A percentile compares a stretch with the other conserved stretches of the same genome.
Conservation (phyloP, 306 rosid genomes). For the Malus fusca region DNA sequence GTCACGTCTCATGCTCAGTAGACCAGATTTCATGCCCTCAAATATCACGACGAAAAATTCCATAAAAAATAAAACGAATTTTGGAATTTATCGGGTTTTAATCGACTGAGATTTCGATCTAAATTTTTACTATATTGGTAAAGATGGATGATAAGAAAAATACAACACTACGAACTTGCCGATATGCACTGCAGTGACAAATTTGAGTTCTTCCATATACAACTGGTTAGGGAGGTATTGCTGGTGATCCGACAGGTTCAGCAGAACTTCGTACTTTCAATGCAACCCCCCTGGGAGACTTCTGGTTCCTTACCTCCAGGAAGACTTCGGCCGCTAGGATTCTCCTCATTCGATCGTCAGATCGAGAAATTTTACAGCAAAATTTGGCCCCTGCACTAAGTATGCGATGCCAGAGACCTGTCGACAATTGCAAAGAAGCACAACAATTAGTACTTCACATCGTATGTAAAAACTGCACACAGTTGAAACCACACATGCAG, state of each 20-base stretch:
- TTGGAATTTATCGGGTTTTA: background rate
- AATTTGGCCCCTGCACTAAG: conserved; percentile 11
- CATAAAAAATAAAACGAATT: background rate
- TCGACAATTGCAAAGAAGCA: background rate
- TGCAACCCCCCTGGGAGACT: background rate
- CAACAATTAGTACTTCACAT: background rate
- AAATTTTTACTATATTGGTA: background rate
- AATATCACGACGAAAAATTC: background rate
- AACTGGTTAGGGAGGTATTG: background rate
- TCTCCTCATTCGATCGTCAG: background rate
- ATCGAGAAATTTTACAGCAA: background rate
- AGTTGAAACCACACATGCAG: background rate
- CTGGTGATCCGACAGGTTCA: background rate
- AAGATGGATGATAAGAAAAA: background rate
- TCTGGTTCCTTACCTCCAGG: background rate
- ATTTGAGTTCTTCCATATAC: background rate
- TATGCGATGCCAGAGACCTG: background rate
- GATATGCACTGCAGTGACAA: background rate
- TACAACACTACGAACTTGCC: background rate
- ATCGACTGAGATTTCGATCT: background rate
- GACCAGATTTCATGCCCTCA: background rate
- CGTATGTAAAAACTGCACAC: background rate
- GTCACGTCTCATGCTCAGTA: background rate
- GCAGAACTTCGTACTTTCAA: background rate
- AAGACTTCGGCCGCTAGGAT: background rate